Evolutionary conservation across 192 early-diverging fungal species (phyloP).

Genomic region (Obelidium mucronatum): DNA sequence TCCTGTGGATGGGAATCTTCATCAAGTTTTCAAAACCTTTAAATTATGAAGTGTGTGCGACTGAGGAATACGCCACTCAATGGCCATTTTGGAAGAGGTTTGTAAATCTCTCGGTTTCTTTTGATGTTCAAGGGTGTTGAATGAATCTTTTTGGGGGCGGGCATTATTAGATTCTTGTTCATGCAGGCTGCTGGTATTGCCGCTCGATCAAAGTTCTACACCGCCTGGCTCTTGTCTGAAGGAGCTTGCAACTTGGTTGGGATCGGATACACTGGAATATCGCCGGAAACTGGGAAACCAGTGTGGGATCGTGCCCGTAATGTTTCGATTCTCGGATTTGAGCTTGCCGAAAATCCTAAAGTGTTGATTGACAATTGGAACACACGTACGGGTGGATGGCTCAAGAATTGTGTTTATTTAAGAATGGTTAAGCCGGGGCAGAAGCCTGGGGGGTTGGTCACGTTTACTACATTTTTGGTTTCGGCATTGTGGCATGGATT

Average conservation of each 20-base stretch:
- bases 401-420: conserved; percentile 85
- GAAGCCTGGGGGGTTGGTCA: conserved; percentile 67
- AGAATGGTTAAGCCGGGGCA: conserved; percentile 55
- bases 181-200: conserved; percentile 63
- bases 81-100: conserved; percentile 15
- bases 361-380: conserved; percentile 87
- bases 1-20: conserved; percentile 1
- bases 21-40: neutral
- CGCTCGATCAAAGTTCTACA: conserved; percentile 84
- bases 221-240: conserved; percentile 91
- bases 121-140: too few relatives aligned
- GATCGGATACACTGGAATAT: conserved; percentile 80
- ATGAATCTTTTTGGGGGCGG: neutral
- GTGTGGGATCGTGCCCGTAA: conserved; percentile 80
- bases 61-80: neutral
- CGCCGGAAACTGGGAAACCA: conserved; percentile 56
- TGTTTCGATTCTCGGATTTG: conserved; percentile 74
- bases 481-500: conserved; percentile 98
- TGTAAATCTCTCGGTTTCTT: too few relatives aligned
- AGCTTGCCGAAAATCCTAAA: conserved; percentile 81
- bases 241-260: conserved; percentile 83
- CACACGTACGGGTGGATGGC: conserved; percentile 86
- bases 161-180: conserved; percentile 3
- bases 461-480: conserved; percentile 77
- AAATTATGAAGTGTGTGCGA: neutral